These are phyloP conservation scores for Phytopythium sindhum DNA, from an alignment of 352 stramenopile species.

Conservation along the genomic window DNA sequence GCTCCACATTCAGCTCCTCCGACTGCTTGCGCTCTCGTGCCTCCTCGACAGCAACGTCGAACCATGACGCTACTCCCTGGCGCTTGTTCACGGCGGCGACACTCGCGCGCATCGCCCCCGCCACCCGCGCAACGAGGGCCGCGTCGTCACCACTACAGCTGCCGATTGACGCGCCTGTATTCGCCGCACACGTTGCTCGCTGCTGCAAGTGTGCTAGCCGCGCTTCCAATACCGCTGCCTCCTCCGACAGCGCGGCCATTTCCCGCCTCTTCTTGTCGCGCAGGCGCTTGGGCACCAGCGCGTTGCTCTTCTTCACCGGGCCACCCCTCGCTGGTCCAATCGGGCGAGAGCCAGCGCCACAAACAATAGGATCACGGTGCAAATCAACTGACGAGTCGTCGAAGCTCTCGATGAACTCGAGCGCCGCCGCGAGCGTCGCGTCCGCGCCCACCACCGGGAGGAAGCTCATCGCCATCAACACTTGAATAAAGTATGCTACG, in stretches of 20 bases:
- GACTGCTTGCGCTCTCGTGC: not conserved
- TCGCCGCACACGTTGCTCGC: not conserved
- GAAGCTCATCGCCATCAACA: no score
- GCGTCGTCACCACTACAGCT: not conserved
- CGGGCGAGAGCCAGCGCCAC: no score
- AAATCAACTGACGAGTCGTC: no score
- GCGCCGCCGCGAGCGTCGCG: no score
- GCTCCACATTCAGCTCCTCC: not conserved
- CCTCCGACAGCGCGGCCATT: not conserved
- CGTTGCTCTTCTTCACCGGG: not conserved
- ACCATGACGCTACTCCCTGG: not conserved
- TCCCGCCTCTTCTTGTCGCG: conserved; percentile 1
- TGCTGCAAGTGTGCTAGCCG: not conserved
- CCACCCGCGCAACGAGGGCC: not conserved
- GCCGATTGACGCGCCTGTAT: not conserved
- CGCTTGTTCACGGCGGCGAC: not conserved
- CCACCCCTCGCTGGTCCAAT: no score
- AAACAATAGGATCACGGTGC: no score
- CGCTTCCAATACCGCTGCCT: not conserved
- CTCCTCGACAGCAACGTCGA: not conserved
- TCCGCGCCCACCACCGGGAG: no score
- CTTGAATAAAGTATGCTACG: no score
- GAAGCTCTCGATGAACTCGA: no score
- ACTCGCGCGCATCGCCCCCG: not conserved
- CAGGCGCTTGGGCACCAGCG: conserved; percentile 1